Base-by-base conservation (phyloP, 192 early-diverging fungal genomes). In the Umbelopsis vinacea region DNA sequence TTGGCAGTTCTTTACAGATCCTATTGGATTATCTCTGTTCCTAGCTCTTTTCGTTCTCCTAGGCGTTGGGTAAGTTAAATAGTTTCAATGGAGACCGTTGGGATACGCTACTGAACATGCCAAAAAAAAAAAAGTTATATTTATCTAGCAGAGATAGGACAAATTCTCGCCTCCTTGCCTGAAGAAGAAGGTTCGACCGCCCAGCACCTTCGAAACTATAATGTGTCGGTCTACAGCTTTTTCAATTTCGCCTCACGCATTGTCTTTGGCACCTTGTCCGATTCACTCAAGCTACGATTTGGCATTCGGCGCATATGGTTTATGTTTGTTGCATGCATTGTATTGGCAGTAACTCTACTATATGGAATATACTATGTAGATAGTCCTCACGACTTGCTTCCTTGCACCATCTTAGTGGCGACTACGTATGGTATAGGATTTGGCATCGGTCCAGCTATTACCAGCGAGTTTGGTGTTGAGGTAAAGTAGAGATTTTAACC, bases 281-380 rank as follows among this genome's bases (percentile, higher is more conserved):
- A 79, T 66, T 22, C 71, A 6, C 48, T 74, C n/a, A 74, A 71
- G 4, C 52, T 46, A 33, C 37, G 52, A 43, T 74, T 71, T 14
- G 73, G 73, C 19, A 24, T 79, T 22, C 77, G 74, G 38, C 77
- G 77, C n/a, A 23, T 79, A 11, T 79, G 77, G 77, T 70, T 79
- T 29, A 74, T 74, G 35, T 67, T 69, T 45, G 14, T 60, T 11
- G 72, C 69, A 1, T 23, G 74, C 26, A 22, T 79, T 0, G 48
- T 24, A 11, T 60, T 79, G 38, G 14, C 67, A 17, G 24, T 24
- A 2, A 67, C 63, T 37, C 23, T 66, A 19, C 10, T 73, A 0
- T 78, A 78, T 38, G 50, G 74, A 7, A 60, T 60, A 21, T 50
- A 29, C 4, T 12, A 37, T 46, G 77, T 79, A 0, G 67, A 37